Base-by-base conservation (phyloP, 2,329 filamentous ascomycete species). In the Trichoderma koningii region DNA sequence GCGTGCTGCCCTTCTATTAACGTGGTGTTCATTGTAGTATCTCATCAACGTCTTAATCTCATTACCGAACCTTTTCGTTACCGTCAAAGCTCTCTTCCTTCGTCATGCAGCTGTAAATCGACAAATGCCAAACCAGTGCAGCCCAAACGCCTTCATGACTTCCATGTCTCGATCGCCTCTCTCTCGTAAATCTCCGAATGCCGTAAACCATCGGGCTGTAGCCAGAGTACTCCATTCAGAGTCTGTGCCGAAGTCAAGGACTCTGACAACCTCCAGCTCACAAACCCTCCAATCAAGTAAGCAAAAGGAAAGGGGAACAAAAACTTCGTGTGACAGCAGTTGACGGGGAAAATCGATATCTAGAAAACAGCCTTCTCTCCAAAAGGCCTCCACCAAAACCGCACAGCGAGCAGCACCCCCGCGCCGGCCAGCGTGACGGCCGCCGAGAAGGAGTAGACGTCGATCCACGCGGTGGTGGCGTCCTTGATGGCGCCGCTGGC, bases 401-500 rank as follows among this genome's bases (percentile, higher is more conserved):
- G 66, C n/a, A 71, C 66, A 12, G n/a, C 55, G 15, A 69, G 21
- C 19, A 70, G 63, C 50, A 66, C 38, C 3, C 67, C 14, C 0
- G 70, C 63, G 14, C 71, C 71, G 2, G 67, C 14, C 5, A 73
- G 30, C n/a, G 65, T 69, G 9, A 65, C 10, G 0, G 51, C 21
- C 7, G 67, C 67, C 1, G 69, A 67, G 23, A 72, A 71, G 12
- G 62, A 12, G 9, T 64, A 66, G 9, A 68, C 66, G 5, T 47
- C 64, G 12, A 65, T 5, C 70, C 68, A 71, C 6, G 30, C 64
- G n/a, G 3, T 28, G 7, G 55, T 38, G 12, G 30, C 45, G 21
- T 69, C 68, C 19, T 68, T 64, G 45, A 73, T 66, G 19, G 62
- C 61, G 1, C 70, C 71, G 17, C 68, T 67, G 44, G 72, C 55